A percentile compares a stretch with the other conserved stretches of the same genome.
phyloP scores from a whole-genome alignment of 2,329 filamentous ascomycete genomes.

The Fusarium austroafricanum region DNA sequence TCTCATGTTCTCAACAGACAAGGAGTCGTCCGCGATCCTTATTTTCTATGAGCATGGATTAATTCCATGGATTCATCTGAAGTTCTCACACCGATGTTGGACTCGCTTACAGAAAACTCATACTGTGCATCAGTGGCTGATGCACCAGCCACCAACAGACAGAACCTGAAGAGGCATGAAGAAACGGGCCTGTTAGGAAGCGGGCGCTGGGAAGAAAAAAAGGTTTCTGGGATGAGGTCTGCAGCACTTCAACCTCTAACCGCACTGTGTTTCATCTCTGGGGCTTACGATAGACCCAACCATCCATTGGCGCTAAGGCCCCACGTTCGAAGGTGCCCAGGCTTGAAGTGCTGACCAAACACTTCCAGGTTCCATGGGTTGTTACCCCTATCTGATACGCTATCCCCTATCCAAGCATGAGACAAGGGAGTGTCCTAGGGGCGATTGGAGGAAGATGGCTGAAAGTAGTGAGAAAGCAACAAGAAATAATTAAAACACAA shows the following conservation, averaged over 20 bases:
- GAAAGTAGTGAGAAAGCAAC: constrained; percentile 7
- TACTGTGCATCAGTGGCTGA: constrained; percentile 36
- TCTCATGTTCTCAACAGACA: constrained; percentile 1
- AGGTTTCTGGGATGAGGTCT: constrained; percentile 22
- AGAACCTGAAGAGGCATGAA: constrained; percentile 11
- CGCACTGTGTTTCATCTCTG: constrained; percentile 39
- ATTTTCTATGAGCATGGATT: constrained; percentile 23
- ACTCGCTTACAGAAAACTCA: constrained; percentile 4
- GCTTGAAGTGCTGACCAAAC: constrained; percentile 22
- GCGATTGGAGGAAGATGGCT: constrained; percentile 14
- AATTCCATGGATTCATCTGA: neutral
- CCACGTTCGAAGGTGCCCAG: constrained; percentile 10
- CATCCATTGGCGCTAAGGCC: constrained; percentile 29
- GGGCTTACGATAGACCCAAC: constrained; percentile 17
- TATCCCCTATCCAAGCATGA: constrained; percentile 40
- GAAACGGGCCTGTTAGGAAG: constrained; percentile 27
- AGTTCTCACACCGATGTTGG: constrained; percentile 12
- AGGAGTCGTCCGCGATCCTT: neutral
- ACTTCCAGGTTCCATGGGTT: constrained; percentile 31
- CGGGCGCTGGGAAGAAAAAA: constrained; percentile 2
- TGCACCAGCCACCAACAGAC: constrained; percentile 9
- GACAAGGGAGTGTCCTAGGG: constrained; percentile 41
- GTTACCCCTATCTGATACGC: constrained; percentile 41
- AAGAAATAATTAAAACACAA: neutral
- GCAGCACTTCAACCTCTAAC: constrained; percentile 13